phyloP scores from a whole-genome alignment of 495 filamentous ascomycete species.

The Chaetomium cochliodes region DNA sequence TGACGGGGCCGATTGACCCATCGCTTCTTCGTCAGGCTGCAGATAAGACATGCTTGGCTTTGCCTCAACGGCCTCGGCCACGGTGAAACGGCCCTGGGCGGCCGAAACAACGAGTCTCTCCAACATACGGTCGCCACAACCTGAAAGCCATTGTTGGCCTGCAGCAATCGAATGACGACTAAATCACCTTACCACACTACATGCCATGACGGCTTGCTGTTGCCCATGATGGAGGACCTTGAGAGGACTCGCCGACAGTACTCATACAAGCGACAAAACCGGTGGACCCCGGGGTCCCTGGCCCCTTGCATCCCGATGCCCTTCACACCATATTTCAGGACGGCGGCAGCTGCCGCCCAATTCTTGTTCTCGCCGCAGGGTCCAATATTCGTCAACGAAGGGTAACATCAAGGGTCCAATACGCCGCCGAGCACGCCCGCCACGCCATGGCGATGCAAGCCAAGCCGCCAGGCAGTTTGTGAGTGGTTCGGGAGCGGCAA shows the following conservation, averaged over 20 bases:
- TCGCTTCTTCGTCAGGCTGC: not conserved
- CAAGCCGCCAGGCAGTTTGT: not conserved
- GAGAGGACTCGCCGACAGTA: no score
- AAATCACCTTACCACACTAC: not conserved
- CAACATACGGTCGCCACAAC: no score
- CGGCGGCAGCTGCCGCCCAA: not conserved
- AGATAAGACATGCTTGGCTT: not conserved
- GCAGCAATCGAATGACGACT: not conserved
- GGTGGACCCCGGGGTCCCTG: no score
- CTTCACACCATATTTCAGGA: no score
- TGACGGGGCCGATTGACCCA: not conserved
- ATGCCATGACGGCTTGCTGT: not conserved
- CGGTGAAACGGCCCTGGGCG: conserved; percentile 1
- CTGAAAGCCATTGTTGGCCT: not conserved
- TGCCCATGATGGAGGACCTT: no score
- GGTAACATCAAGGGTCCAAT: conserved; percentile 4
- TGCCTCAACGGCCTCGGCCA: not conserved
- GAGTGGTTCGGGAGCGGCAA: not conserved
- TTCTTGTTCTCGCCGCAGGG: not conserved
- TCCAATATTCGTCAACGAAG: not conserved
- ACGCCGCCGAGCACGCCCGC: not conserved
- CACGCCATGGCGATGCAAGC: conserved; percentile 1
- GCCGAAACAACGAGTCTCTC: not conserved
- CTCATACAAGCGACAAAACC: no score
- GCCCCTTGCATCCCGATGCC: no score